Evolutionary conservation across 1,139 yeast genomes (phyloP), one percentile per base, ranked within the genome.

Genomic region (Scheffersomyces segobiensis): DNA sequence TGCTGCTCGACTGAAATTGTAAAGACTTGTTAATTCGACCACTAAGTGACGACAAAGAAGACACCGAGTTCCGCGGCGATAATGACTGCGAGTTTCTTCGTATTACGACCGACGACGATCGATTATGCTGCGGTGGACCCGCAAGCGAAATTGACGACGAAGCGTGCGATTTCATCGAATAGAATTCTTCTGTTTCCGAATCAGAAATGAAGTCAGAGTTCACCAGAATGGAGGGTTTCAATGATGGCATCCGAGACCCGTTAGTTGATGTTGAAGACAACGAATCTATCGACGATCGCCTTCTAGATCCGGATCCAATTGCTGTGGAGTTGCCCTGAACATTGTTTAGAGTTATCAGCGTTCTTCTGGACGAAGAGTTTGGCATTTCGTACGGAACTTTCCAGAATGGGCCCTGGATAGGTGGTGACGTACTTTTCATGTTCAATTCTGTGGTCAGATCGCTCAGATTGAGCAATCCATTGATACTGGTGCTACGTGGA

Each of bases 311-410:
- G 54, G 56, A 39, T 50, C 46, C 50, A 19, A 17, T 48, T 20
- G 24, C 26, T 5, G n/a, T 48, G 19, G 26, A 20, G 2, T 14
- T 48, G 17, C 50, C 24, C 50, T 21, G 24, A 24, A 56, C 56
- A 26, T 54, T 56, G 47, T 48, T 50, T 8, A 50, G 26, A 18
- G 63, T 51, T 46, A 59, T 48, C 21, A 63, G 60, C 14, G 62
- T 58, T 48, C 62, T 42, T 21, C 60, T 56, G 8, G 63, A 53
- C 19, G 61, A 59, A 7, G 53, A 56, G 17, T 68, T 69, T 1
- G 84, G 84, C 83, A 80, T 78, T 64, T 80, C 84, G 67, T 80
- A 80, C 39, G 84, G 84, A 10, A 80, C 84, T 64, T 79, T 80
- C 84, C 84, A 80, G 67, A 80, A 78, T 5, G 84, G 84, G 18